A percentile compares a stretch with the other conserved stretches of the same genome.
Conservation (phyloP, 2,329 filamentous ascomycete genomes). For the Penicillium verrucosum region DNA sequence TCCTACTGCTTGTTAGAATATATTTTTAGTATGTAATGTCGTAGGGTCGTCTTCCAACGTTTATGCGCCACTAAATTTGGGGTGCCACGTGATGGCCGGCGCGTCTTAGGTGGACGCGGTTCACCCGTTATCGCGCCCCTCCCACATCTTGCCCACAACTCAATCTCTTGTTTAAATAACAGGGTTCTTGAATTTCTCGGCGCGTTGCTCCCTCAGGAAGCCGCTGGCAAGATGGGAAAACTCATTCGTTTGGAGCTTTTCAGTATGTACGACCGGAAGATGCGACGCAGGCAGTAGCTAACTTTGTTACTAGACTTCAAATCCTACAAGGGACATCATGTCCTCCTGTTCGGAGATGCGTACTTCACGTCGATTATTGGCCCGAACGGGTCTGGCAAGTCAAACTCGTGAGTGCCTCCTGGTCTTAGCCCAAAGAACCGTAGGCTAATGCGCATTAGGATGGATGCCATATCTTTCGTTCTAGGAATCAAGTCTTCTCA, state of each 20-base stretch:
- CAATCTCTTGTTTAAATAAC: constrained; percentile 16
- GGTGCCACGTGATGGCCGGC: constrained; percentile 28
- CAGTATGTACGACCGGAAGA: constrained; percentile 59
- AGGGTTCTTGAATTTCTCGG: constrained; percentile 10
- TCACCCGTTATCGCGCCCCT: constrained; percentile 26
- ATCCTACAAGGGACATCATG: constrained; percentile 97
- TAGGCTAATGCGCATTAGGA: constrained; percentile 53
- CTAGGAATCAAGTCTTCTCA: constrained; percentile 99
- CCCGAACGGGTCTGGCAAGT: constrained; percentile 98
- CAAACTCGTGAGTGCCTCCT: constrained; percentile 71
- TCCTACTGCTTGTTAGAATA: not conserved
- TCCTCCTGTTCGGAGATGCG: constrained; percentile 89
- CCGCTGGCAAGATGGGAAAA: constrained; percentile 74
- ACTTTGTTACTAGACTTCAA: constrained; percentile 75
- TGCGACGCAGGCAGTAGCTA: constrained; percentile 17
- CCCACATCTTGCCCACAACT: constrained; percentile 12
- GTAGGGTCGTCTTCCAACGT: not conserved
- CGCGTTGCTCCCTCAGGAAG: constrained; percentile 25
- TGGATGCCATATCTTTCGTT: constrained; percentile 99
- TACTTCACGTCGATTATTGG: constrained; percentile 99
- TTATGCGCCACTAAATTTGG: not conserved
- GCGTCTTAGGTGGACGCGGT: constrained; percentile 26
- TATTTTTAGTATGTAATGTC: not conserved
- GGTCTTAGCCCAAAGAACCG: not conserved
- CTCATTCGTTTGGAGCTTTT: constrained; percentile 91